Evolutionary conservation across 305 asterid genomes (phyloP).

Genomic region (Solanum chacoense): DNA sequence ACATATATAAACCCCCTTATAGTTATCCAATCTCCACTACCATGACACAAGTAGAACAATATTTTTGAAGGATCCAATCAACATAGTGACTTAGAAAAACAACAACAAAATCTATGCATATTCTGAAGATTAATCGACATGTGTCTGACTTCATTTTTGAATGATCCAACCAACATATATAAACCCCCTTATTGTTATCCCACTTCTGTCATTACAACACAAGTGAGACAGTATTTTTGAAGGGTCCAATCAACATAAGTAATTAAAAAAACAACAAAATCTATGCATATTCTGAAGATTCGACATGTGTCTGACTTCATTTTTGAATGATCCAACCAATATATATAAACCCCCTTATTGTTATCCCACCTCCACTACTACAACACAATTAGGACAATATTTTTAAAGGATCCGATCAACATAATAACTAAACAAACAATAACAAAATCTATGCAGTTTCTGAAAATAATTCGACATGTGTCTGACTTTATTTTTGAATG

Average conservation of each 20-base stretch:
- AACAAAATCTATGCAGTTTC: not conserved
- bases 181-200: not conserved
- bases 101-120: not conserved
- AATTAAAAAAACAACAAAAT: not conserved
- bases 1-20: not conserved
- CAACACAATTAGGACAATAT: too few relatives aligned
- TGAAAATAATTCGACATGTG: not conserved
- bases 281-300: not conserved
- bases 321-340: not conserved
- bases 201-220: accelerated
- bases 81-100: not conserved
- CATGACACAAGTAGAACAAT: not conserved
- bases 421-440: not conserved
- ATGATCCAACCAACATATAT: not conserved
- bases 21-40: not conserved
- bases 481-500: not conserved
- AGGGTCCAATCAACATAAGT: too few relatives aligned
- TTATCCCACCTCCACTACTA: too few relatives aligned
- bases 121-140: not conserved
- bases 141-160: not conserved
- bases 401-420: too few relatives aligned
- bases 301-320: not conserved
- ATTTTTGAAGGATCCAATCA: not conserved
- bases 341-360: not conserved
- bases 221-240: too few relatives aligned